A percentile compares a stretch with the other conserved stretches of the same genome.
Evolutionary conservation across 2,329 filamentous ascomycete genomes (phyloP).

Genomic region (Chaetothyriales sp.): DNA sequence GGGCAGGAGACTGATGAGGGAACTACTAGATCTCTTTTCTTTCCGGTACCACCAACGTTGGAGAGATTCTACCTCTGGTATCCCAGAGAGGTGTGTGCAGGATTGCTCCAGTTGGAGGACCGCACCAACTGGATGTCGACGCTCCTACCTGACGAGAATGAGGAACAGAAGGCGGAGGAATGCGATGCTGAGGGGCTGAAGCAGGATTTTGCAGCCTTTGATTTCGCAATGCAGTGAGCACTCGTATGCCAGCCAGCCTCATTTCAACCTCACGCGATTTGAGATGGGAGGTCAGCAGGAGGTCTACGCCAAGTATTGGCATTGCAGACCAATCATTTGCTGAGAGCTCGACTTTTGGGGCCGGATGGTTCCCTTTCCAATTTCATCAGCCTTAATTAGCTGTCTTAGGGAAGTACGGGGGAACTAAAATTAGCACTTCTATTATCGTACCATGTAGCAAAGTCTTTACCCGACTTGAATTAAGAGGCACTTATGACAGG

Average conservation of each 20-base stretch:
- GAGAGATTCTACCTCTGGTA: conserved; percentile 84
- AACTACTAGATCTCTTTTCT: conserved; percentile 43
- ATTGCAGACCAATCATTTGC: too few relatives aligned
- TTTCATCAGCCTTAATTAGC: too few relatives aligned
- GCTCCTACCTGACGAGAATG: conserved; percentile 61
- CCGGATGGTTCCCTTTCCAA: too few relatives aligned
- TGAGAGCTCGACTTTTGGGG: too few relatives aligned
- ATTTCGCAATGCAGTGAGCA: conserved; percentile 51
- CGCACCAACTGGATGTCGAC: conserved; percentile 79
- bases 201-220: conserved; percentile 67
- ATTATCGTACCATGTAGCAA: too few relatives aligned
- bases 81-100: conserved; percentile 73
- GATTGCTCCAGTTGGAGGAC: conserved; percentile 65
- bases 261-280: too few relatives aligned
- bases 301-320: too few relatives aligned
- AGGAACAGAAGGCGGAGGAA: conserved; percentile 49
- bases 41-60: conserved; percentile 53
- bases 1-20: conserved; percentile 6
- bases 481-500: too few relatives aligned
- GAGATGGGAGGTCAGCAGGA: too few relatives aligned
- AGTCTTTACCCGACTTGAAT: too few relatives aligned
- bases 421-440: too few relatives aligned
- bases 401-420: too few relatives aligned
- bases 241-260: background rate
- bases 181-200: conserved; percentile 57